These are phyloP conservation scores for Dichotomocladium elegans DNA, from an alignment of 371 early-diverging fungal genomes.

Conservation along the genomic window DNA sequence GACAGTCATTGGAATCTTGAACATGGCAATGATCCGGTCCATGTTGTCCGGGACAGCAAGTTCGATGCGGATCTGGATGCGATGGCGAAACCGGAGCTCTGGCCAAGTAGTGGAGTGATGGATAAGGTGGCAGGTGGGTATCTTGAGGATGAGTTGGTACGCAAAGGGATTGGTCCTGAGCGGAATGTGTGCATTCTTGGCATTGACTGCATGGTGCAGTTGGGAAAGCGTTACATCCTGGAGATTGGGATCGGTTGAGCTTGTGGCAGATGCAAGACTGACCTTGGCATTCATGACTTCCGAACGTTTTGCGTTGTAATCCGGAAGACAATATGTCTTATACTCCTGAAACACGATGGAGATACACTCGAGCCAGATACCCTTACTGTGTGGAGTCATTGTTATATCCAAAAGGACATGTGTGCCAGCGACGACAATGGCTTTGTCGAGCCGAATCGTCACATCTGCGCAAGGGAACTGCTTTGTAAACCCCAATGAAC, in stretches of 20 bases:
- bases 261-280: conserved; percentile 21
- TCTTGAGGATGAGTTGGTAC: conserved; percentile 33
- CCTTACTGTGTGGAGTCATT: conserved; percentile 29
- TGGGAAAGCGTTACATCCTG: conserved; percentile 20
- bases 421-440: conserved; percentile 40
- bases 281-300: conserved; percentile 37
- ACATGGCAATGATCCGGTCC: conserved; percentile 17
- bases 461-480: conserved; percentile 17
- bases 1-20: conserved; percentile 43
- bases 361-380: conserved; percentile 31
- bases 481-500: too few species aligned
- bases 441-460: conserved; percentile 37
- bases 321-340: conserved; percentile 37
- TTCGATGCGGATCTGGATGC: conserved; percentile 34
- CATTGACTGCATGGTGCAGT: conserved; percentile 23
- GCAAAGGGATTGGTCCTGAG: conserved; percentile 26
- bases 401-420: conserved; percentile 38
- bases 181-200: conserved; percentile 45
- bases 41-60: conserved; percentile 16
- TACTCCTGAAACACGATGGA: conserved; percentile 32
- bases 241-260: conserved; percentile 20
- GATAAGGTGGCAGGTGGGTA: conserved; percentile 37
- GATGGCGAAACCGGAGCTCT: conserved; percentile 38
- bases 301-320: conserved; percentile 29
- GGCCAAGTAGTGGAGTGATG: conserved; percentile 37